Base-by-base conservation (phyloP, 345 rosid species). In the Aquilaria yunnanensis region DNA sequence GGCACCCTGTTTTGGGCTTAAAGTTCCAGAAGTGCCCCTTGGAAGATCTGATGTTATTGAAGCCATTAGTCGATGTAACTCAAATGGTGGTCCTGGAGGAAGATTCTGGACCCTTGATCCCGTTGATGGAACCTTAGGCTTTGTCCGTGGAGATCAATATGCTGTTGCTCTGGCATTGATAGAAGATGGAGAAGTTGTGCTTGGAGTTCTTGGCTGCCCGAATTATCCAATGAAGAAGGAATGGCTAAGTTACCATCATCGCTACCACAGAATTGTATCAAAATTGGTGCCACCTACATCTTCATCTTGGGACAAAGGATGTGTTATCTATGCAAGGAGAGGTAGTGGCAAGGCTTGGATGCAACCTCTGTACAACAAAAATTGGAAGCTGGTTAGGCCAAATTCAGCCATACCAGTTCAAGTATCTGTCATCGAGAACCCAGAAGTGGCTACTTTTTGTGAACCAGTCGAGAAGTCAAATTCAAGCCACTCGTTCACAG, bases 171-270 rank as follows among this genome's bases (percentile, higher is more conserved):
- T 82, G 49, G 78, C 86, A 55, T 61, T 82, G 61, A 68, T 82
- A 54, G 83, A 79, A 47, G 76, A 82, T 41, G 86, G 86, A 6
- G 78, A 82, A 51, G 78, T 78, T 34, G 86, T 77, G 64, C 67
- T 82, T 6, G 86, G 86, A 61, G 81, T 82, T 66, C 83, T 82
- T 2, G 86, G 86, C 14, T 82, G 86, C 70, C 86, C 86, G 13
- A 82, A 82, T 55, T 82, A 82, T 62, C 83, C 86, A 5, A 79
- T 79, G 86, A 74, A 73, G 54, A 79, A 79, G 49, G 83, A 79
- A 57, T 82, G 86, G 83, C 61, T 82, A 34, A 72, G 72, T 61
- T 79, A 82, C 69, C 86, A 77, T 30, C 83, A 82, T 32, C 74
- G 81, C 3, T 79, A 82, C 66, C 83, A 82, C 41, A 74, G 83